Percentiles rank a stretch among this genome's conserved stretches.
These are phyloP conservation scores for Fraxinus quadrangulata DNA, from an alignment of 257 asterid species.

Conservation along the genomic window DNA sequence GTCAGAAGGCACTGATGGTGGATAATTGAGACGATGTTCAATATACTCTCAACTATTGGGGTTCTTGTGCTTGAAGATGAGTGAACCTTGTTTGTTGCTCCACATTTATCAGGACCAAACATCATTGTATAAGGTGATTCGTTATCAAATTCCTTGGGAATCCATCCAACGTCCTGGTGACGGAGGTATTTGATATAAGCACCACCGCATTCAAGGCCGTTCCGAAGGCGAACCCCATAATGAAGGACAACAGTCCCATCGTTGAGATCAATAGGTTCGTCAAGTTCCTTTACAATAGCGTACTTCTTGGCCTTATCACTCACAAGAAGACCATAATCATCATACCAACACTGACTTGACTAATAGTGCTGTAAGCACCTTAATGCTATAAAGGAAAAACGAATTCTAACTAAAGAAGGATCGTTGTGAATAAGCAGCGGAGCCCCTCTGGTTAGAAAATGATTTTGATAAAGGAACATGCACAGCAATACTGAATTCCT, in stretches of 20 bases:
- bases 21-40: conserved; percentile 91
- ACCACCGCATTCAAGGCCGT: conserved; percentile 97
- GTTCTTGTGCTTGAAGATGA: conserved; percentile 84
- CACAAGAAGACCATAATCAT: conserved; percentile 91
- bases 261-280: conserved; percentile 56
- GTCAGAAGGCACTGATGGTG: conserved; percentile 90
- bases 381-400: no score
- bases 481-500: no score
- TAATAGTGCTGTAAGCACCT: no score
- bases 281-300: conserved; percentile 84
- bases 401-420: no score
- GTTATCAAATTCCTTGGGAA: conserved; percentile 72
- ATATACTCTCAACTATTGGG: conserved; percentile 75
- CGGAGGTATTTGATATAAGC: conserved; percentile 92
- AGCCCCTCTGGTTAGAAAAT: no score
- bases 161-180: conserved; percentile 89
- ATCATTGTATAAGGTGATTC: conserved; percentile 93
- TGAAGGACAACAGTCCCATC: conserved; percentile 80
- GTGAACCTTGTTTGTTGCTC: conserved; percentile 93
- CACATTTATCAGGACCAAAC: conserved; percentile 98
- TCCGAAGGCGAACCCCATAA: conserved; percentile 83
- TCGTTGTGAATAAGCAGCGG: no score
- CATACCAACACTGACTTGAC: conserved; percentile 23
- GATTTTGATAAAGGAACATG: no score
- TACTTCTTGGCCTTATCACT: conserved; percentile 79